Base-by-base conservation (phyloP, 768 basidiomycete species). In the Symmetrospora coprosmae region DNA sequence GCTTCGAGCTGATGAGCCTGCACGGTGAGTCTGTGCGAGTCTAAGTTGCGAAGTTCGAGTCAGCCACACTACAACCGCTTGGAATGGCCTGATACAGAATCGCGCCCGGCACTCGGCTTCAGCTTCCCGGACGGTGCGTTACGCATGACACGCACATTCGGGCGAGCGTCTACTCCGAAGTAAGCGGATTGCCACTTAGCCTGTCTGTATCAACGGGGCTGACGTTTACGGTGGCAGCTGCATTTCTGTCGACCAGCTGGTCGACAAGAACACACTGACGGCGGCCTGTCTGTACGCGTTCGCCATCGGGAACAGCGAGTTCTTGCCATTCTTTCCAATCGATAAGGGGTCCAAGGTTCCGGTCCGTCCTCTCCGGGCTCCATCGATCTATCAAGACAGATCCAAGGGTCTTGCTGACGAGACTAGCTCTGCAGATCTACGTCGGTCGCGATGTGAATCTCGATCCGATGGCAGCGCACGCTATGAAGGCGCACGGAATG, bases 371-470 rank as follows among this genome's bases (percentile, higher is more conserved):
- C n/a, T n/a, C n/a, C n/a, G n/a, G n/a, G n/a, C n/a, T n/a, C n/a
- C n/a, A n/a, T n/a, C n/a, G n/a, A n/a, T n/a, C n/a, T n/a, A n/a
- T n/a, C n/a, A n/a, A 50, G 19, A 25, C 30, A 14, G 9, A 33
- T 50, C 30, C n/a, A n/a, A n/a, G n/a, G n/a, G 27, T 6, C 4
- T 25, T 4, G 23, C 48, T 7, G n/a, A 14, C 11, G 27, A 28
- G 34, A 23, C 30, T n/a, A n/a, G n/a, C n/a, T 14, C 21, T 13
- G 30, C 7, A 55, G 52, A 27, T 41, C 38, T 55, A 55, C 40
- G 38, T 55, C 11, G 52, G 52, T 11, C 37, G 52, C 28, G 52
- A 55, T 41, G 23, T 55, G 19, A 38, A 55, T 27, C n/a, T 55
- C 6, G 34, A 41, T 28, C 52, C 34, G 39, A 13, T 43, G 8